Evolutionary conservation across 495 filamentous ascomycete genomes (phyloP), one percentile per base, ranked within the genome.

Genomic region (Parathielavia appendiculata): DNA sequence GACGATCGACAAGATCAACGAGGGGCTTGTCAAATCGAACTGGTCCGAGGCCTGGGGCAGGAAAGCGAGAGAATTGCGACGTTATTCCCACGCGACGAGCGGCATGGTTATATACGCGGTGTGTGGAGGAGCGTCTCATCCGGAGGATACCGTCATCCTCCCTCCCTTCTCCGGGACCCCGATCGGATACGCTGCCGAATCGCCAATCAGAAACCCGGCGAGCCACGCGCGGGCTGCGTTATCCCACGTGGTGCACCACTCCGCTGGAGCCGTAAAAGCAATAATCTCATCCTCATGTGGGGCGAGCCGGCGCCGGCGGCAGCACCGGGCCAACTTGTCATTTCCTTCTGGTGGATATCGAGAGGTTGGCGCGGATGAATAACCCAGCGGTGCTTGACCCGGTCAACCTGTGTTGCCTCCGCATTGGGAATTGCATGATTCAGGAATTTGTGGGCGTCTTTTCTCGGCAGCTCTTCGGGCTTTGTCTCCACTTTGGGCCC

Each of bases 1-100:
- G 32, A 39, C 26, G 32, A 39, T 54, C 57, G 41, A 54, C 57
- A 54, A 40, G 57, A 54, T 54, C 20, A 59, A 53, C 38, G 49
- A 59, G 23, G 16, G 56, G 30, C 56, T 51, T 58, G 56, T 52
- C 56, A 39, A 45, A 7, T 52, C 56, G 48, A 45, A 7, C 11
- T 26, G 41, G 50, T 36, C 43, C 22, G 38, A 38, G 36, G 34
- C 38, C 23, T 43, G 47, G 22, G 32, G 43, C 49, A 20, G 34
- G 36, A 47, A 20, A 47, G 19, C 23, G 19, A 17, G 39, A 26
- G 41, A 30, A 30, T 2, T n/a, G 20, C 23, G 39, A 48, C 40
- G 43, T 54, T 43, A n/a, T 53, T 48, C 4, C 50, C 41, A 54
- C 50, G 57, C 51, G 57, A 23, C 34, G 34, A 30, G 19, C 14